Base-by-base conservation (phyloP, 352 stramenopile genomes). In the Pythium sp. region DNA sequence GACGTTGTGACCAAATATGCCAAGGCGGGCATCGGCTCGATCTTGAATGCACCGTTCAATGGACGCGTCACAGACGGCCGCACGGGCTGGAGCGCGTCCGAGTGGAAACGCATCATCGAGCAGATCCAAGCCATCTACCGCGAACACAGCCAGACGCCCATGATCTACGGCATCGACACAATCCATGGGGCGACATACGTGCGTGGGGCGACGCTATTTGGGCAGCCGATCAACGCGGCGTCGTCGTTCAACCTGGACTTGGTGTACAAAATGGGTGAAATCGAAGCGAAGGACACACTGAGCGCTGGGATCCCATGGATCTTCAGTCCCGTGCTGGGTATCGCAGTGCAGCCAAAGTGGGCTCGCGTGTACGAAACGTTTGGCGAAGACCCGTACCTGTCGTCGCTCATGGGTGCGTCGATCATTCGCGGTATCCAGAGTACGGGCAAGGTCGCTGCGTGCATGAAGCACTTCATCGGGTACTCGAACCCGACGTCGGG, bases 351-450 rank as follows among this genome's bases (percentile, higher is more conserved):
- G 59, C 89, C 91, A 1, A 83, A 89, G 62, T 98, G 93, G 92
- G 74, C 87, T 28, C 84, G 94, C 4, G 80, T 96, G n/a, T 98
- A 93, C 68, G 93, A 98, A 73, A 98, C 92, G 3, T 98, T 98
- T 73, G 94, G 94, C 28, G 92, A 98, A 74, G 91, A 97, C 72
- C 90, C 90, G n/a, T 58, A 79, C 30, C 2, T 97, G 7, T 86
- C 84, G 3, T 86, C 84, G 0, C 61, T 78, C 43, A 91, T 98
- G 83, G 90, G 79, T 2, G 65, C 69, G 1, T 68, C 76, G 22
- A 82, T 95, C 70, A 91, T 97, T 49, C 62, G 79, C 43, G 92
- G 92, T 24, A 87, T 98, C 62, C 91, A 98, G 72, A 80, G 72
- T 49, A 79, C 77, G 2, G 80, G 78, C 0, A 68, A 79, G 3